Base-by-base conservation (phyloP, 768 basidiomycete genomes). In the Tulasnella calospora region DNA sequence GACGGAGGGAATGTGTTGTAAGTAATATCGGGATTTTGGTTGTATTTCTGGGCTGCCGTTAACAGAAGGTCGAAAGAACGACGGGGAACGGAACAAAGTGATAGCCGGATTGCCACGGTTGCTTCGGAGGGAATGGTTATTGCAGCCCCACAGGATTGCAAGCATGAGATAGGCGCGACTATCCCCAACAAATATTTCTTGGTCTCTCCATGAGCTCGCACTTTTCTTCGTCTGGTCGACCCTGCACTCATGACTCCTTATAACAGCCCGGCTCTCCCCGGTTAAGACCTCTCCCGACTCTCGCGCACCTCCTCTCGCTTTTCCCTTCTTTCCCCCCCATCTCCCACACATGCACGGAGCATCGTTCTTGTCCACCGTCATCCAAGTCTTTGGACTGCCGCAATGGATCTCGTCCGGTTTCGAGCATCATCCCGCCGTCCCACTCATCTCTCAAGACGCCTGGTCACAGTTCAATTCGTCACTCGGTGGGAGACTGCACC, bases 381-480 rank as follows among this genome's bases (percentile, higher is more conserved):
- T 72, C 15, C n/a, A 46, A 7, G 13, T 72, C 44, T 40, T 72
- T 23, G 36, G 33, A 17, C 44, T 72, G 2, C 44, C 71, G 15
- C 71, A 40, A 30, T 72, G 33, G 33, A 21, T 72, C 23, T 40
- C 36, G 33, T 27, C 38, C 36, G 71, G 61, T 67, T 67, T 5
- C 61, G 33, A 67, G 3, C 61, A 27, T 67, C 44, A 15, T 15
- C 23, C 71, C 13, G 38, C 71, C 13, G 21, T 46, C n/a, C 71
- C 38, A 7, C 13, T 40, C 2, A 4, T 72, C 36, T 10, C 71
- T 10, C 36, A 30, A 46, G 44, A 33, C 71, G 36, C 46, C 8
- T 76, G 75, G 75, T 30, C 47, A 27, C 30, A 46, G 35, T 76
- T 76, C 75, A 76, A 76, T 36, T 46, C 75, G 7, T 35, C 75